Conservation (phyloP, 2,329 filamentous ascomycete genomes). For the Aureobasidium sp. region DNA sequence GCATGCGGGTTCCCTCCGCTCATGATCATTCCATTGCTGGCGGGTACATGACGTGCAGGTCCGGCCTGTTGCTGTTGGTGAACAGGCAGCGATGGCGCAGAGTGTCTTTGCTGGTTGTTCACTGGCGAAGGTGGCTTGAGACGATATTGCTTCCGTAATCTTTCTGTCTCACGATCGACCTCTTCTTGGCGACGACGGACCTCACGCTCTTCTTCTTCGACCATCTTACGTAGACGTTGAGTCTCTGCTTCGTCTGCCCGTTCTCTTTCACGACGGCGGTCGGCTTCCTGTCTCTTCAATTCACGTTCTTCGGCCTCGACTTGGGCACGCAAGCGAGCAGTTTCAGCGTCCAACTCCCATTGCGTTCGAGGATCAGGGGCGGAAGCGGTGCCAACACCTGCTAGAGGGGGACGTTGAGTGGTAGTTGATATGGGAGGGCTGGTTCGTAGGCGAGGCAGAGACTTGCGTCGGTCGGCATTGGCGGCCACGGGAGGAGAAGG, state of each 20-base stretch:
- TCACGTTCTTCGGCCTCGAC: constrained; percentile 34
- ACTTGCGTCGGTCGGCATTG: constrained; percentile 18
- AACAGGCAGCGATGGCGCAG: constrained; percentile 5
- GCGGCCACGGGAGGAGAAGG: constrained; percentile 16
- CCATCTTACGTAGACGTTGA: constrained; percentile 53
- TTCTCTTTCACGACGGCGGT: constrained; percentile 46
- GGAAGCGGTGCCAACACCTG: constrained; percentile 20
- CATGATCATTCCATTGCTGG: constrained; percentile 24
- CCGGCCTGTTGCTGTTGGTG: constrained; percentile 14
- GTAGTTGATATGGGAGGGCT: constrained; percentile 11
- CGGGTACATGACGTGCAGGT: constrained; percentile 18
- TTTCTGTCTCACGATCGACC: constrained; percentile 64
- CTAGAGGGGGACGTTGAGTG: not conserved
- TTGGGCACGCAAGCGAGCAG: constrained; percentile 36
- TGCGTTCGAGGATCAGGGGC: constrained; percentile 43
- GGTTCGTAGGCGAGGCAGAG: constrained; percentile 22
- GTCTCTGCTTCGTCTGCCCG: constrained; percentile 50
- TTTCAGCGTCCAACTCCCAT: constrained; percentile 45
- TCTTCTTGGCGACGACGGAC: constrained; percentile 44
- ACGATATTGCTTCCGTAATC: constrained; percentile 61
- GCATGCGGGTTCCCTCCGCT: constrained; percentile 23
- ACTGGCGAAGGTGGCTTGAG: constrained; percentile 23
- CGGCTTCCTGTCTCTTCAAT: constrained; percentile 33
- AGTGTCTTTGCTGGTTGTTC: constrained; percentile 11
- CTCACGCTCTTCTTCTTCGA: constrained; percentile 58